Conservation (phyloP, 257 asterid genomes). For the Solanum gandarillasii region DNA sequence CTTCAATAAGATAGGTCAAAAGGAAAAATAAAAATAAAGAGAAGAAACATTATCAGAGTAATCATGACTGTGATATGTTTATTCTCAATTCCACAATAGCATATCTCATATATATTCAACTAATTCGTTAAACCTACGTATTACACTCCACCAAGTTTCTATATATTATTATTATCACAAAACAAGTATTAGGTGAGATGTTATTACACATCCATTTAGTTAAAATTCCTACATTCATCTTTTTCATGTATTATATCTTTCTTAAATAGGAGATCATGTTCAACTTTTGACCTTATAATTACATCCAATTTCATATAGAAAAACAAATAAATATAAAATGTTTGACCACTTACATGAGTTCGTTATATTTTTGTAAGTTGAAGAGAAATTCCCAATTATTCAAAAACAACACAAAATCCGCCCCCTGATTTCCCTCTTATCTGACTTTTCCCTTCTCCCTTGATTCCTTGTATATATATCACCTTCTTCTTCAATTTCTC, state of each 20-base stretch:
- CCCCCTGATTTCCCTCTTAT: not conserved
- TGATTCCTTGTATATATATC: not conserved
- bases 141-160: not conserved
- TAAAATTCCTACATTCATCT: not conserved
- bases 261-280: not conserved
- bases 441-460: not conserved
- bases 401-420: conserved; percentile 3
- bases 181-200: not conserved
- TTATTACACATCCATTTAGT: not conserved
- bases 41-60: not conserved
- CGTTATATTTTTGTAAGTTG: not conserved
- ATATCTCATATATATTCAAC: not conserved
- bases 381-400: not conserved
- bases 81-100: not conserved
- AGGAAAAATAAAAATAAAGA: not conserved
- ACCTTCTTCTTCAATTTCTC: not conserved
- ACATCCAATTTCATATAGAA: not conserved
- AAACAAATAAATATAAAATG: not conserved
- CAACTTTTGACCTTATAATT: not conserved
- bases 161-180: not conserved
- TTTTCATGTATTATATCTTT: not conserved
- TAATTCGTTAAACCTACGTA: not conserved
- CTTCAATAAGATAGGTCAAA: not conserved
- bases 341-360: not conserved
- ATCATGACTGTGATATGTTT: not conserved